Evolutionary conservation across 345 rosid species (phyloP).

Genomic region (Barbarea vulgaris): DNA sequence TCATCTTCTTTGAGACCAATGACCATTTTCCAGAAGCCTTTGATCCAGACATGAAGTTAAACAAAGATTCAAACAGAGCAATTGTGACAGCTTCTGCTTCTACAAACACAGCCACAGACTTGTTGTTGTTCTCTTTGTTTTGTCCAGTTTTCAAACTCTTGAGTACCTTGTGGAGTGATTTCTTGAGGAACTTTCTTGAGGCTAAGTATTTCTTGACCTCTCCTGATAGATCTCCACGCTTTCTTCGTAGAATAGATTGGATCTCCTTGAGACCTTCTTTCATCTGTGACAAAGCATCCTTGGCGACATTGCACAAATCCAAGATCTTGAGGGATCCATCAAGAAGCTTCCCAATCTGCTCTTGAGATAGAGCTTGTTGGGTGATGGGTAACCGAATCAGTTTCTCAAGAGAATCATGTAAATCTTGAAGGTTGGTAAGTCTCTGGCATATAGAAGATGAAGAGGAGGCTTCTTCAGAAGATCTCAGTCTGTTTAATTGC

Average conservation of each 20-base stretch:
- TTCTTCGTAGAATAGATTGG: conserved; percentile 42
- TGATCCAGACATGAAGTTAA: conserved; percentile 44
- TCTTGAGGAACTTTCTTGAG: conserved; percentile 44
- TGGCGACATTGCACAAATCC: conserved; percentile 43
- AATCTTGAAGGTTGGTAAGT: conserved; percentile 42
- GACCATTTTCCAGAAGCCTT: conserved; percentile 39
- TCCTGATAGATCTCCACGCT: conserved; percentile 23
- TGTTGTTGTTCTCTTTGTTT: conserved; percentile 23
- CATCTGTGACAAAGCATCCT: conserved; percentile 38
- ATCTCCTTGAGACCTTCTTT: conserved; percentile 37
- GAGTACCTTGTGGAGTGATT: conserved; percentile 31
- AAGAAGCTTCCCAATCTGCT: conserved; percentile 40
- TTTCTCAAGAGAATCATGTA: conserved; percentile 38
- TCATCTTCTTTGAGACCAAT: conserved; percentile 43
- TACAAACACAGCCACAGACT: conserved; percentile 31
- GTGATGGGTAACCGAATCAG: conserved; percentile 33
- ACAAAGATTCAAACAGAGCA: conserved; percentile 40
- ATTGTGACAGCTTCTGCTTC: conserved; percentile 39
- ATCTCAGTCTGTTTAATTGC: conserved; percentile 40
- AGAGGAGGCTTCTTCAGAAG: conserved; percentile 38
- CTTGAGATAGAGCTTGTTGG: conserved; percentile 37
- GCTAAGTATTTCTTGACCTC: conserved; percentile 48
- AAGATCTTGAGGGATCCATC: conserved; percentile 43
- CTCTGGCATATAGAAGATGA: conserved; percentile 28
- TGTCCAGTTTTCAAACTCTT: conserved; percentile 28